Percentiles rank a stretch among this genome's conserved stretches.
Evolutionary conservation across 2,329 filamentous ascomycete species (phyloP).

Genomic region (Claviceps sp.): DNA sequence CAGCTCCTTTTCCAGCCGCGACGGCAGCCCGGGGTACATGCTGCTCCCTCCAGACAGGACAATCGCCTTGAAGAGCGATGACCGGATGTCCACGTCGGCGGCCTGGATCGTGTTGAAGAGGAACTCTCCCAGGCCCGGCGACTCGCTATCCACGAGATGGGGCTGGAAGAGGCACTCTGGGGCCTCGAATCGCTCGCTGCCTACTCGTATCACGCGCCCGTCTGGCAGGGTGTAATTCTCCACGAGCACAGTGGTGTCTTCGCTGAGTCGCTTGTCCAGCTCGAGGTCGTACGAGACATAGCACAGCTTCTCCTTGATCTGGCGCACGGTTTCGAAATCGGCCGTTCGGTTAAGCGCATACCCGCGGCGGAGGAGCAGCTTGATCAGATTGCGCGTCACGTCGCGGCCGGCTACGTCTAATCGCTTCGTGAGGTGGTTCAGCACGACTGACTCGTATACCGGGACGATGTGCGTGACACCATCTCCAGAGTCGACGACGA

Average conservation of each 20-base stretch:
- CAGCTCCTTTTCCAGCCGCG: constrained; percentile 90
- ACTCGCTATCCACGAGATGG: constrained; percentile 92
- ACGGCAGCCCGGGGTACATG: constrained; percentile 97
- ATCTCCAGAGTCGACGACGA: constrained; percentile 97
- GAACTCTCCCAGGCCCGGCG: constrained; percentile 92
- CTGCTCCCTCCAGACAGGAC: constrained; percentile 92
- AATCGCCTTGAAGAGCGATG: constrained; percentile 91
- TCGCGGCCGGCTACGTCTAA: constrained; percentile 93
- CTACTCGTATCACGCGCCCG: constrained; percentile 88
- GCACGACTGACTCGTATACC: constrained; percentile 93
- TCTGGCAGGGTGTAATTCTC: constrained; percentile 97
- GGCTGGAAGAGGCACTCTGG: constrained; percentile 98
- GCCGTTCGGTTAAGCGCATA: constrained; percentile 97
- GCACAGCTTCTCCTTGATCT: constrained; percentile 99
- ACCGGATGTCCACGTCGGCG: constrained; percentile 88
- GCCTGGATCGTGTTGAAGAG: constrained; percentile 98
- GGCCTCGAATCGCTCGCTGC: constrained; percentile 94
- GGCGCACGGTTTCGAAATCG: constrained; percentile 96
- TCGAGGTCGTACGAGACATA: constrained; percentile 98
- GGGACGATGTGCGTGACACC: constrained; percentile 98
- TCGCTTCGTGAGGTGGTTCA: constrained; percentile 89
- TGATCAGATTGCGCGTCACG: constrained; percentile 96
- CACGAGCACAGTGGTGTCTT: constrained; percentile 93
- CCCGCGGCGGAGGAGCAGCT: constrained; percentile 79
- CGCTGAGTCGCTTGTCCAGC: constrained; percentile 86